Evolutionary conservation across 2,329 filamentous ascomycete genomes (phyloP), one percentile per base, ranked within the genome.

Genomic region (Arthrobotrys musiformis): DNA sequence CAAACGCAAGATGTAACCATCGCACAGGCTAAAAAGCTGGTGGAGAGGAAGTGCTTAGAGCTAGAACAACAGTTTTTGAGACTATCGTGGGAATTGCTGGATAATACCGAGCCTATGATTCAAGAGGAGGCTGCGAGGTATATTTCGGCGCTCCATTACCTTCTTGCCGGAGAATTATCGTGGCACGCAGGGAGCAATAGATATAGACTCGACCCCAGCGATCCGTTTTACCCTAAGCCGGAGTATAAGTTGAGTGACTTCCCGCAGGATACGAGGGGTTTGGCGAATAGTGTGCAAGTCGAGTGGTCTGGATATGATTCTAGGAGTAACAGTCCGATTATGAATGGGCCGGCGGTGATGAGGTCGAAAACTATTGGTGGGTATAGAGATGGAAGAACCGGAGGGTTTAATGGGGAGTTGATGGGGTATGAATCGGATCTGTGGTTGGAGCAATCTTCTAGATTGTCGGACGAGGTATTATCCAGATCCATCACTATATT

Each of bases 201-300:
- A 4, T 60, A 69, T 15, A 19, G 64, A 24, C 22, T 46, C n/a
- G 52, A 60, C 6, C 52, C 64, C 0, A 48, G 35, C 7, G 46
- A 58, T 24, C 64, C 64, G n/a, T 69, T 58, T 48, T 69, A 58
- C 9, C 64, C 64, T 2, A 40, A 60, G 46, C 33, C 48, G 3
- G 48, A 69, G n/a, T 44, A 69, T 37, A 69, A 60, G 28, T 46
- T 46, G 30, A 48, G 26, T 9, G 50, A 69, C 28, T 69, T 58
- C 9, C 48, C 64, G 6, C 50, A 50, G 19, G 48, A 67, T 40
- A 28, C 30, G 11, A 67, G 35, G 33, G 62, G 33, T 7, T 30
- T 40, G 26, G 62, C 28, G 35, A 67, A 54, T 58, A 67, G 62
- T 28, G 48, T 54, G n/a, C 48, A 42, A 7, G 62, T 17, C 22